Conservation (phyloP, 257 asterid species). For the Mitragyna speciosa region DNA sequence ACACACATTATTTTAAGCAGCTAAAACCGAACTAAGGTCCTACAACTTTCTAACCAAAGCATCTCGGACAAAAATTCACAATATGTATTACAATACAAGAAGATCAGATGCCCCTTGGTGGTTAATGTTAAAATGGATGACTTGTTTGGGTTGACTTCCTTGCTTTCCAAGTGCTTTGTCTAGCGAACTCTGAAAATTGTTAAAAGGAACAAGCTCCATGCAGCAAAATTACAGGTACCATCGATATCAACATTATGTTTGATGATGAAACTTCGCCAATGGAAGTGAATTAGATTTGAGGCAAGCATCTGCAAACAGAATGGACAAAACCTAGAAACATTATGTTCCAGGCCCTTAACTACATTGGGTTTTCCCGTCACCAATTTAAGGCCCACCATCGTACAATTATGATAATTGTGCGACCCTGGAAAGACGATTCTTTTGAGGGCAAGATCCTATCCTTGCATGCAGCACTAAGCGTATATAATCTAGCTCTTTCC, state of each 20-base stretch:
- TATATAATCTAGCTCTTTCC: too few relatives aligned
- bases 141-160: constrained; percentile 93
- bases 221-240: constrained; percentile 38
- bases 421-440: not conserved
- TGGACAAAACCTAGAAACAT: not conserved
- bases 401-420: not conserved
- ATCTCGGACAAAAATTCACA: not conserved
- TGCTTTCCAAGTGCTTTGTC: constrained; percentile 87
- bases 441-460: not conserved
- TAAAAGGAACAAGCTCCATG: constrained; percentile 78
- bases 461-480: too few relatives aligned
- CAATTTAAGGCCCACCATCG: not conserved
- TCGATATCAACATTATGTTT: not conserved
- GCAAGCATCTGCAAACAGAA: not conserved
- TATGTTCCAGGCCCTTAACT: not conserved
- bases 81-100: not conserved
- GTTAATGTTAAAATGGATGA: constrained; percentile 55
- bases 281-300: not conserved
- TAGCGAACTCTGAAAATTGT: constrained; percentile 57
- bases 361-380: not conserved
- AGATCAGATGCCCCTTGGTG: not conserved
- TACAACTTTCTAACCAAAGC: not conserved
- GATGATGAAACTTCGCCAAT: not conserved
- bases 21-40: not conserved
- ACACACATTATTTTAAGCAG: not conserved